Evolutionary conservation across 805 yeast genomes (phyloP).

Genomic region (Zygosaccharomyces bailii): DNA sequence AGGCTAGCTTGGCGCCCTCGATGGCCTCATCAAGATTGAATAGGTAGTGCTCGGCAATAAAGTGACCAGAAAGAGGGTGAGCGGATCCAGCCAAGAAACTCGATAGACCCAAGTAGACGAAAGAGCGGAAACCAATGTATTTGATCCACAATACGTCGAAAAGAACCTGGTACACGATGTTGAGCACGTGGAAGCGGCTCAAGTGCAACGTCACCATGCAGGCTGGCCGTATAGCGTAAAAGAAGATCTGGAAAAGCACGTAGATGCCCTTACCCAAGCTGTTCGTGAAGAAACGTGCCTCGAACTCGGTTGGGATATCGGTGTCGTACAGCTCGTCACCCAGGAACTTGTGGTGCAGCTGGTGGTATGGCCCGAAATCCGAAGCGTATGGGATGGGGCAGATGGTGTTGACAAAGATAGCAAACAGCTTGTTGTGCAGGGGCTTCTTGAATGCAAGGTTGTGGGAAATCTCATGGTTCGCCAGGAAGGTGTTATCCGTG

Average conservation of each 20-base stretch:
- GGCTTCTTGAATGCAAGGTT: conserved; percentile 81
- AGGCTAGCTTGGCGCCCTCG: conserved; percentile 21
- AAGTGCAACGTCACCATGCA: conserved; percentile 71
- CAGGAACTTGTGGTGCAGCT: conserved; percentile 82
- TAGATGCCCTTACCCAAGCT: conserved; percentile 86
- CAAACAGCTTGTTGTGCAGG: conserved; percentile 67
- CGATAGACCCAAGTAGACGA: conserved; percentile 65
- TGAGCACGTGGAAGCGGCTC: conserved; percentile 70
- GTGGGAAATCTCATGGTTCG: conserved; percentile 86
- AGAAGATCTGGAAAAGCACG: conserved; percentile 83
- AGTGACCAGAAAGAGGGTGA: conserved; percentile 94
- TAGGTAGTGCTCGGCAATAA: conserved; percentile 90
- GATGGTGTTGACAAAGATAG: conserved; percentile 76
- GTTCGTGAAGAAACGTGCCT: conserved; percentile 69
- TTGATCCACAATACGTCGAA: conserved; percentile 58
- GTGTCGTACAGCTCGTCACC: conserved; percentile 85
- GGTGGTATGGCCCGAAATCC: conserved; percentile 81
- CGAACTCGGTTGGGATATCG: conserved; percentile 79
- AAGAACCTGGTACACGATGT: conserved; percentile 52
- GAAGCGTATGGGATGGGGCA: conserved; percentile 91
- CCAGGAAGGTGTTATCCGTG: conserved; percentile 77
- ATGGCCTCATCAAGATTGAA: conserved; percentile 50
- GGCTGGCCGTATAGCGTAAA: conserved; percentile 89
- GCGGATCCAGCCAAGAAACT: conserved; percentile 86
- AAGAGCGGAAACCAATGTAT: conserved; percentile 60